Base-by-base conservation (phyloP, 768 basidiomycete species). In the Podaxis sp. region DNA sequence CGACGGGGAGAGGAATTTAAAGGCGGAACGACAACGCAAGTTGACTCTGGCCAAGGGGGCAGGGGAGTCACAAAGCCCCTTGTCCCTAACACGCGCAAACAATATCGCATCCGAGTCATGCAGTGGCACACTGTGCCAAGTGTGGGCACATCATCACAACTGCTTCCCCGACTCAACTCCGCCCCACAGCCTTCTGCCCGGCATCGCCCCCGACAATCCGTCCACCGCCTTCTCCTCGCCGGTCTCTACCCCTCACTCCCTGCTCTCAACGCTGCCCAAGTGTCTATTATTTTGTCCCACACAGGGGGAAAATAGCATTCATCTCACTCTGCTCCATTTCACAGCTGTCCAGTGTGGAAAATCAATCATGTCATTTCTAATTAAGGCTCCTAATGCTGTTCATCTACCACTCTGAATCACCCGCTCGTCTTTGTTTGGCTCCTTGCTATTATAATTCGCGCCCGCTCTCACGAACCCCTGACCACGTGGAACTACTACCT, bases 151-250 rank as follows among this genome's bases (percentile, higher is more conserved):
- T 46, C 52, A 54, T 62, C 52, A 48, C 52, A 33, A 38, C 61
- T 42, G 13, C 53, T 46, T 53, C 42, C 61, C 67, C 67, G 67
- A 69, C 71, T 65, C 68, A 68, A 68, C 68, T 68, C 70, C 61
- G 52, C 60, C 66, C 51, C 61, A 67, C 65, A 66, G 68, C 64
- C 66, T 44, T 61, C 56, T 48, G 38, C 48, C 53, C 30, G 19
- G 33, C 49, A 13, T 26, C 19, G n/a, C 38, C 7, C 49, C 33
- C 48, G 33, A 15, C 49, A 44, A 38, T 33, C 19, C 36, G 22
- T 38, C 53, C 33, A 8, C 26, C 33, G 8, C 33, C 33, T 33
- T 33, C 33, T 30, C 28, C 38, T 42, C n/a, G 26, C 39, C n/a
- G 17, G 17, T 30, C 24, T 19, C 52, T 26, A 13, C 11, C 26